phyloP scores from a whole-genome alignment of 2,329 filamentous ascomycete genomes.

The Cercospora sesami region DNA sequence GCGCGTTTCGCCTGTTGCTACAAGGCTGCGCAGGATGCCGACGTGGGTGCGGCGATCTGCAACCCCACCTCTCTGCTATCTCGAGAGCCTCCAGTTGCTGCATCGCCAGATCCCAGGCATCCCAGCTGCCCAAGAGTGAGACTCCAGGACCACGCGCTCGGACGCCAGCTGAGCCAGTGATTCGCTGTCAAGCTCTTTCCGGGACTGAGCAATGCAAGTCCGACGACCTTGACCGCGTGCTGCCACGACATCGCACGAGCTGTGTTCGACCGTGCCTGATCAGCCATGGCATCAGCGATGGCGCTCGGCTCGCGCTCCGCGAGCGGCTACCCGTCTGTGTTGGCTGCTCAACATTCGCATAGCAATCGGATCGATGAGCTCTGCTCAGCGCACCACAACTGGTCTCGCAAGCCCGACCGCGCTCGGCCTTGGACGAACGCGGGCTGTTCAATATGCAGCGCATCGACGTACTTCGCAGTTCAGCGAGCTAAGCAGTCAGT shows the following conservation, averaged over 20 bases:
- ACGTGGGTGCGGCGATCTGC: background rate
- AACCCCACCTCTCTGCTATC: constrained; percentile 5
- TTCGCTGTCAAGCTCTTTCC: background rate
- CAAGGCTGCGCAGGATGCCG: background rate
- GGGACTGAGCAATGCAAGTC: background rate
- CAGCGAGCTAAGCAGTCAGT: background rate
- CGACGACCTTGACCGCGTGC: constrained; percentile 1
- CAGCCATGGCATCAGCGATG: background rate
- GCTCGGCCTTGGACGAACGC: constrained; percentile 5
- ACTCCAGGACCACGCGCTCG: background rate
- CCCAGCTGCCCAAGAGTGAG: background rate
- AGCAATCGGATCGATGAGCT: background rate
- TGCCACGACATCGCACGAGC: background rate
- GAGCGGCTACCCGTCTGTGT: background rate
- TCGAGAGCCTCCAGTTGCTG: background rate
- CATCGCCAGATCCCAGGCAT: background rate
- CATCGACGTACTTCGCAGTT: constrained; percentile 1
- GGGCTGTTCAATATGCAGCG: background rate
- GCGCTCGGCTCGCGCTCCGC: background rate
- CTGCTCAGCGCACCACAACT: background rate
- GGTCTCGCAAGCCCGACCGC: background rate
- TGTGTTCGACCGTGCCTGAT: background rate
- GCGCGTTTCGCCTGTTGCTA: background rate
- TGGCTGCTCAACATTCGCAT: background rate
- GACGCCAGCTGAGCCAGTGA: background rate